These are phyloP conservation scores for Collybia sordida DNA, from an alignment of 768 basidiomycete species.

Conservation along the genomic window DNA sequence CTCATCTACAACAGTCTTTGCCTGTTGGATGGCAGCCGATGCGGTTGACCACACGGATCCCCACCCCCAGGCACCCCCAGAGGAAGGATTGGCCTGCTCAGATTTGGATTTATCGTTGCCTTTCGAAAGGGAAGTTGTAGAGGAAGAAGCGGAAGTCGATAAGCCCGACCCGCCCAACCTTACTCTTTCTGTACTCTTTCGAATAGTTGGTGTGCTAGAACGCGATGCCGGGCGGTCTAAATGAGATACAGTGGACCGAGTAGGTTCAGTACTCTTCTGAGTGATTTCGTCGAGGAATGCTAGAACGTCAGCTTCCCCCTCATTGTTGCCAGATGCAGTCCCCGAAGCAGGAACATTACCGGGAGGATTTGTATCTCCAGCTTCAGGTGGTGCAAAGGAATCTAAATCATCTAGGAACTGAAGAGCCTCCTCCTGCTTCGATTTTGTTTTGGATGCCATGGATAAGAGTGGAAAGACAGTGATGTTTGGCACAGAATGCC, in stretches of 20 bases:
- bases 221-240: slow-evolving; percentile 60
- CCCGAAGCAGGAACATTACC: slow-evolving; percentile 15
- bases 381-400: slow-evolving; percentile 53
- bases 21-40: slow-evolving; percentile 84
- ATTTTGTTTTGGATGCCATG: slow-evolving; percentile 57
- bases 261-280: slow-evolving; percentile 83
- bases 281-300: slow-evolving; percentile 96
- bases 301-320: slow-evolving; percentile 80
- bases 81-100: slow-evolving; percentile 16
- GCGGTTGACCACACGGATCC: slow-evolving; percentile 88
- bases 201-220: slow-evolving; percentile 66
- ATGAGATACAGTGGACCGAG: slow-evolving; percentile 53
- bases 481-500: no score
- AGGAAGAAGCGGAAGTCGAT: slow-evolving; percentile 44
- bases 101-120: slow-evolving; percentile 20
- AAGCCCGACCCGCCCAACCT: slow-evolving; percentile 53
- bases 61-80: slow-evolving; percentile 69
- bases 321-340: slow-evolving; percentile 28
- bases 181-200: slow-evolving; percentile 78
- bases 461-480: slow-evolving; percentile 2
- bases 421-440: slow-evolving; percentile 86
- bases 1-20: slow-evolving; percentile 86
- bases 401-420: slow-evolving; percentile 95
- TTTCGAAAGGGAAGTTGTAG: slow-evolving; percentile 36
- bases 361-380: slow-evolving; percentile 9